Evolutionary conservation across 83 land plant species (phyloP), one percentile per base, ranked within the genome.

Genomic region (Larix sibirica): DNA sequence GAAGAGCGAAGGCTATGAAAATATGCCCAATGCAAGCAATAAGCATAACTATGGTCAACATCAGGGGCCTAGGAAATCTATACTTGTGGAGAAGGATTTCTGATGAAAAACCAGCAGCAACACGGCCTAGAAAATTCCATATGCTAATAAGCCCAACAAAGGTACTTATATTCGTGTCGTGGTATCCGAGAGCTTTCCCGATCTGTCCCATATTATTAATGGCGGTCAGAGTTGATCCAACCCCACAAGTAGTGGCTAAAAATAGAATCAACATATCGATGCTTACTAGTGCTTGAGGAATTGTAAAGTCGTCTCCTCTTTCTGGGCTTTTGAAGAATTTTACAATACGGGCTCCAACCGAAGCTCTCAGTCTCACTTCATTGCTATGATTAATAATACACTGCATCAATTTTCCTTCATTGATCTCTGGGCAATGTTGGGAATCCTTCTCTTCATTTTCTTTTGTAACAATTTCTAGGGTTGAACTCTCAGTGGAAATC

Each of bases 281-380:
- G 83, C 95, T 93, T 16, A 74, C 60, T 1, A 93, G 79, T 23
- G 95, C 95, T 56, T 93, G 94, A 2, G 84, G 50, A 75, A 93
- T 91, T 0, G 91, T 85, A 76, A 81, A 82, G 78, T 88, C 86
- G 59, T 88, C 83, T 44, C 90, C 90, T 60, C 85, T 77, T 5
- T n/a, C 44, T 8, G 90, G 90, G 13, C 84, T 38, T 56, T 50
- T 56, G 60, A 82, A 77, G 23, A 79, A 33, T 18, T 68, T 64
- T 20, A 14, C 62, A 4, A n/a, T 12, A 13, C 21, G 3, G 21
- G 12, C 23, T 20, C n/a, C 21, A 21, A 64, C 6, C 0, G 14
- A 28, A 6, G 47, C 9, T 47, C 61, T 40, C 71, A 50, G 18
- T 61, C 67, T 31, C 4, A 58, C 2, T 4, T 54, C 36, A 6